Percentiles rank a stretch among this genome's conserved stretches.
Conservation (phyloP, 352 stramenopile genomes). For the Phytophthora citricola region DNA sequence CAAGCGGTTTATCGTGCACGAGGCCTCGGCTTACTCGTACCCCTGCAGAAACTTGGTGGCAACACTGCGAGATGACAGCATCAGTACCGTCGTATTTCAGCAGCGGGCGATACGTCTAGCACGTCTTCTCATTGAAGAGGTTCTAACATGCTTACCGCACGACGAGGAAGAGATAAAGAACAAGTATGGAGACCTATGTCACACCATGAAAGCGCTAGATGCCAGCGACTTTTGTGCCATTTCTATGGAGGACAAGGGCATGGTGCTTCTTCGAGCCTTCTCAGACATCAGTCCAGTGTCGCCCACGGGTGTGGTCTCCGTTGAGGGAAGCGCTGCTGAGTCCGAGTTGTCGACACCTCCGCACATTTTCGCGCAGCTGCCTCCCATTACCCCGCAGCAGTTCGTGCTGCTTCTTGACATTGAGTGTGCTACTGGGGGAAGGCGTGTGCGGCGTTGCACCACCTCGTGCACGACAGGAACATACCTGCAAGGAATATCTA, state of each 20-base stretch:
- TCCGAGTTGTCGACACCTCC: background rate
- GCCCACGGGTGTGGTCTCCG: background rate
- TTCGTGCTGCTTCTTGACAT: conserved; percentile 20
- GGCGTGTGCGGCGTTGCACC: conserved; percentile 39
- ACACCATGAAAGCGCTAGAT: background rate
- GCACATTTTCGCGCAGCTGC: background rate
- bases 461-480: conserved; percentile 34
- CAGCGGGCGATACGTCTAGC: background rate
- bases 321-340: background rate
- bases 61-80: background rate
- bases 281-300: background rate
- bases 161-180: background rate
- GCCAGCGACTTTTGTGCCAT: background rate
- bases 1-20: background rate
- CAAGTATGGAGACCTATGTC: background rate
- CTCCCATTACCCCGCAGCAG: background rate
- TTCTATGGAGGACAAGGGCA: background rate
- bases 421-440: conserved; percentile 45
- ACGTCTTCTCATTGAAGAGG: conserved; percentile 1
- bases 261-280: background rate
- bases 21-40: background rate
- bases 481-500: conserved; percentile 49
- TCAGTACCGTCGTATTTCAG: background rate
- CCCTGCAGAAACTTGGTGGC: background rate
- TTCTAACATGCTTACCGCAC: background rate